A percentile compares a stretch with the other conserved stretches of the same genome.
Conservation (phyloP, 2,329 filamentous ascomycete genomes). For the Pseudofabraea citricarpa region DNA sequence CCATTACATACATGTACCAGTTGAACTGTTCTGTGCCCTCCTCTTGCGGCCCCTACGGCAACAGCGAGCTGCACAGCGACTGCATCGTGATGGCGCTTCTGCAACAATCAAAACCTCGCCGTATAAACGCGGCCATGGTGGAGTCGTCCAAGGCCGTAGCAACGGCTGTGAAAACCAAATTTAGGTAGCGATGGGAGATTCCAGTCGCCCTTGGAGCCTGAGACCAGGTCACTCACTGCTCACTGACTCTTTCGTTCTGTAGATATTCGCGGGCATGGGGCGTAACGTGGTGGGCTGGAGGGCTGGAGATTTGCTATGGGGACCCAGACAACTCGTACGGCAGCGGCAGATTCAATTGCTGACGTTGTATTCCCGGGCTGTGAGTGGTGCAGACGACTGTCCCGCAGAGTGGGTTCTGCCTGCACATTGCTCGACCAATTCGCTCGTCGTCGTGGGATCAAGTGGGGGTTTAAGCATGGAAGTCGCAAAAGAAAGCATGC, state of each 20-base stretch:
- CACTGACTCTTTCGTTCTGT: no score
- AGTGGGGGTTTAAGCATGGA: conserved; percentile 11
- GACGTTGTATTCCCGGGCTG: not conserved
- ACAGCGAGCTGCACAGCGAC: not conserved
- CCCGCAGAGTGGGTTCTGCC: conserved; percentile 4
- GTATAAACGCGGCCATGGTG: not conserved
- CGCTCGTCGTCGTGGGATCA: conserved; percentile 13
- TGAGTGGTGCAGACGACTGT: conserved; percentile 8
- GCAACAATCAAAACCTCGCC: not conserved
- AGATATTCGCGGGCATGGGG: no score
- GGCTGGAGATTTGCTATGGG: no score
- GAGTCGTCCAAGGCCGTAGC: no score
- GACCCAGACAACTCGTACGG: no score
- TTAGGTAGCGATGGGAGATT: no score
- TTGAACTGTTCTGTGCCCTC: no score
- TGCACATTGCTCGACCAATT: no score
- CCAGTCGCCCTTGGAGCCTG: no score
- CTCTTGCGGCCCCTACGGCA: not conserved
- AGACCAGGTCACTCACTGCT: no score
- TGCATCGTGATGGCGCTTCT: not conserved
- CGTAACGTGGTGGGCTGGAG: no score
- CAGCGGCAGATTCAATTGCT: not conserved
- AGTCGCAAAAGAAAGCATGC: not conserved
- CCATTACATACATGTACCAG: not conserved
- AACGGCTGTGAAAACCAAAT: no score